Percentiles rank a stretch among this genome's conserved stretches.
Conservation (phyloP, 148 eudicot species). For the Vaccinium vitisidaea region DNA sequence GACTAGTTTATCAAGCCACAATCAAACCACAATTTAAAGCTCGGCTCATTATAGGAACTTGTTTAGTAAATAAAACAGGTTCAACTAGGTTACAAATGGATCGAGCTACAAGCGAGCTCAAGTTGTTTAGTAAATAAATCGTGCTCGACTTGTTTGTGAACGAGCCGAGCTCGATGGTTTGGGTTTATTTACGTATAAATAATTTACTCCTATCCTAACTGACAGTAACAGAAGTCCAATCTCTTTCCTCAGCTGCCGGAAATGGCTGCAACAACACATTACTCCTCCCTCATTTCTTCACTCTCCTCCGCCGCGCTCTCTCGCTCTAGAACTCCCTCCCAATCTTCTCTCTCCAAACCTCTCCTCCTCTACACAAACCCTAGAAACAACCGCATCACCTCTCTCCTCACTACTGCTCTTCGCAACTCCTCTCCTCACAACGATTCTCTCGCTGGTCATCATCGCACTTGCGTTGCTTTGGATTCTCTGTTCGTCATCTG, state of each 20-base stretch:
- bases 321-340: slow-evolving; percentile 17
- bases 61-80: too few relatives aligned
- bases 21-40: too few relatives aligned
- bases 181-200: too few relatives aligned
- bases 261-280: slow-evolving; percentile 38
- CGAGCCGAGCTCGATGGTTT: too few relatives aligned
- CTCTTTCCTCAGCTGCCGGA: not conserved
- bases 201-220: too few relatives aligned
- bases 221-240: not conserved
- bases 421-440: slow-evolving; percentile 7
- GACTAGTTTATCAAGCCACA: too few relatives aligned
- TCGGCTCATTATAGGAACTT: too few relatives aligned
- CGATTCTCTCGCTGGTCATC: slow-evolving; percentile 6
- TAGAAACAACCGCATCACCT: not conserved
- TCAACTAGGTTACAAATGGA: too few relatives aligned
- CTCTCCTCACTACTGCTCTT: slow-evolving; percentile 14
- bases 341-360: slow-evolving; percentile 21
- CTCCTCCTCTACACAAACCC: slow-evolving; percentile 11
- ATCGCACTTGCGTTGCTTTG: slow-evolving; percentile 16
- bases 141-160: too few relatives aligned
- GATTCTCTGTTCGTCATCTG: slow-evolving; percentile 55
- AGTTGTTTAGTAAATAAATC: too few relatives aligned
- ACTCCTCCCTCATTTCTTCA: slow-evolving; percentile 28
- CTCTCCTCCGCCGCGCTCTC: slow-evolving; percentile 19
- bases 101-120: too few relatives aligned